Evolutionary conservation across 495 filamentous ascomycete genomes (phyloP).

Genomic region (Aspergillus coremiiformis): DNA sequence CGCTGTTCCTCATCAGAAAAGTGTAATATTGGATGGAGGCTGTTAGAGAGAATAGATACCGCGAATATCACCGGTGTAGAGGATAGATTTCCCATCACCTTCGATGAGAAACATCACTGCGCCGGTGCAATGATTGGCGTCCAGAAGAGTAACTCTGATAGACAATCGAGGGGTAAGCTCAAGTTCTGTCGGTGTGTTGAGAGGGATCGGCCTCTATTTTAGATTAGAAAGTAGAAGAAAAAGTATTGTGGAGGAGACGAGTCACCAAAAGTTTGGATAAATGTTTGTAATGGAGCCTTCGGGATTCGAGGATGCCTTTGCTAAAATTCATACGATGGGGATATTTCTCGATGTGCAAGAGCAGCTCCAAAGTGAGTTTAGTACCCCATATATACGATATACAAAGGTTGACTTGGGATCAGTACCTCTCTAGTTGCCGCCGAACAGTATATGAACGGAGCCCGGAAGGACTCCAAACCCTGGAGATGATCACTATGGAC

Average conservation of each 20-base stretch:
- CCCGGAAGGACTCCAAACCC: slow-evolving; percentile 68
- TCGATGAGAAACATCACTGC: slow-evolving; percentile 95
- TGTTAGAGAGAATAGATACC: slow-evolving; percentile 36
- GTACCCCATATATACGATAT: background rate
- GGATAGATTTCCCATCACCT: slow-evolving; percentile 60
- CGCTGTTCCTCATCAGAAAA: slow-evolving; percentile 26
- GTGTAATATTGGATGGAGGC: background rate
- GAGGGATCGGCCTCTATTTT: slow-evolving; percentile 65
- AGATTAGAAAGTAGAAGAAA: background rate
- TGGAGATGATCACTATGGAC: slow-evolving; percentile 86
- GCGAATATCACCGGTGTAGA: slow-evolving; percentile 92
- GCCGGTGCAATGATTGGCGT: slow-evolving; percentile 89
- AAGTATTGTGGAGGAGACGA: background rate
- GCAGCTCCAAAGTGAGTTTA: slow-evolving; percentile 33
- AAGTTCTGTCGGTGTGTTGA: slow-evolving; percentile 73
- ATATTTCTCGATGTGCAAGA: slow-evolving; percentile 68
- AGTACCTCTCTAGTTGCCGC: slow-evolving; percentile 68
- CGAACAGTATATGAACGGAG: slow-evolving; percentile 87
- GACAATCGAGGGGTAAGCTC: slow-evolving; percentile 60
- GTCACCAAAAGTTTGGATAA: slow-evolving; percentile 57
- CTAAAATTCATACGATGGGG: slow-evolving; percentile 73
- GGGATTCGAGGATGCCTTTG: slow-evolving; percentile 66
- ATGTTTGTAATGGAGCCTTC: slow-evolving; percentile 64
- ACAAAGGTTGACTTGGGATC: background rate
- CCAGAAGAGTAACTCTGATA: slow-evolving; percentile 75